These are phyloP conservation scores for Aureobasidium sp. DNA, from an alignment of 2,329 filamentous ascomycete species.

Conservation along the genomic window DNA sequence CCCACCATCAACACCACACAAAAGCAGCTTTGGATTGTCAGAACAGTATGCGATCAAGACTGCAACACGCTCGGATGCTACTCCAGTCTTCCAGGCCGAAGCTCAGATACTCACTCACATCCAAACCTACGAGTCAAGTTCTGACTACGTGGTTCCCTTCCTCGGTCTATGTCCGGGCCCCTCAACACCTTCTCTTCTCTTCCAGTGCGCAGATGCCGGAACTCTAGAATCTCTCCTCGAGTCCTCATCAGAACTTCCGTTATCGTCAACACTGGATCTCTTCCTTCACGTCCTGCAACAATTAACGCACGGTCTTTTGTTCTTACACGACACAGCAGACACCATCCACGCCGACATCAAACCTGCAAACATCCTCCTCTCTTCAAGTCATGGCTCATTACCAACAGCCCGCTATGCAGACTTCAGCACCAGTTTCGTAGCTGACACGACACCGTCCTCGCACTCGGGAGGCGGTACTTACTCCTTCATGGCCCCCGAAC, in stretches of 20 bases:
- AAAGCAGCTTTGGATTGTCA: not conserved
- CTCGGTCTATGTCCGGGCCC: constrained; percentile 23
- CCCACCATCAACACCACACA: constrained; percentile 15
- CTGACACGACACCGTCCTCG: constrained; percentile 30
- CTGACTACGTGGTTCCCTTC: constrained; percentile 24
- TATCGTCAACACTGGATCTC: constrained; percentile 11
- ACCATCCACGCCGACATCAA: constrained; percentile 40
- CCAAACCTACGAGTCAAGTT: constrained; percentile 14
- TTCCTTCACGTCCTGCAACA: constrained; percentile 33
- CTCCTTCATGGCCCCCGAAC: constrained; percentile 33
- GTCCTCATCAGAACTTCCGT: not conserved
- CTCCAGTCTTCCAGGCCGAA: constrained; percentile 26
- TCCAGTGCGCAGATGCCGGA: constrained; percentile 24
- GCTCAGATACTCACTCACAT: constrained; percentile 25
- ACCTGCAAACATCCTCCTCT: constrained; percentile 37
- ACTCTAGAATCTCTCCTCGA: constrained; percentile 22
- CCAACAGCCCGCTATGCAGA: constrained; percentile 30
- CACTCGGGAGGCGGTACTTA: constrained; percentile 29
- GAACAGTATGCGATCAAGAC: constrained; percentile 25
- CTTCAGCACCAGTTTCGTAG: constrained; percentile 34
- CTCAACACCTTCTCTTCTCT: constrained; percentile 20
- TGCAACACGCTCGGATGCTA: constrained; percentile 23
- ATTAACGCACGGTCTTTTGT: constrained; percentile 33
- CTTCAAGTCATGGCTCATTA: constrained; percentile 15
- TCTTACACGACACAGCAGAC: constrained; percentile 29